These are phyloP conservation scores for Diplodia sapinea DNA, from an alignment of 2,329 filamentous ascomycete species.

Conservation along the genomic window DNA sequence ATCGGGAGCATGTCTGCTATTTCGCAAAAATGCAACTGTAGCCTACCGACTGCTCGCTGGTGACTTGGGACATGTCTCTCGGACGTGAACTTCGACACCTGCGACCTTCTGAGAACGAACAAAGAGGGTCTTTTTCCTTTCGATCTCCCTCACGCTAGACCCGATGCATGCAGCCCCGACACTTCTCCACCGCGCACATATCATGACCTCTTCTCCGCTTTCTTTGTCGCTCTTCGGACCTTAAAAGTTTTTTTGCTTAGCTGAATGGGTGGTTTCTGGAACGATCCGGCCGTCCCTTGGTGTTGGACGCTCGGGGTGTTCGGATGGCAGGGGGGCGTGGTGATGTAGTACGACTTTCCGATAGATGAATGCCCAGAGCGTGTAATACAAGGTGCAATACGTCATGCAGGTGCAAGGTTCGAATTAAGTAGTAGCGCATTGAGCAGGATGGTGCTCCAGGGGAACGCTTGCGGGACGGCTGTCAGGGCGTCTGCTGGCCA, in stretches of 20 bases:
- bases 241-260: slow-evolving; percentile 27
- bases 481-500: slow-evolving; percentile 23
- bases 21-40: slow-evolving; percentile 31
- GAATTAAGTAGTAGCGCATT: slow-evolving; percentile 22
- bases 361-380: slow-evolving; percentile 28
- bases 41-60: slow-evolving; percentile 21
- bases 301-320: slow-evolving; percentile 16
- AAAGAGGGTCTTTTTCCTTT: slow-evolving; percentile 22
- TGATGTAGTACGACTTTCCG: slow-evolving; percentile 10
- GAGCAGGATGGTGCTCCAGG: slow-evolving; percentile 20
- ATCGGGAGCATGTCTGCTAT: slow-evolving; percentile 28
- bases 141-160: slow-evolving; percentile 18
- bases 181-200: slow-evolving; percentile 23
- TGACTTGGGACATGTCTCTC: slow-evolving; percentile 19
- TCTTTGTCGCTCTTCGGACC: slow-evolving; percentile 18
- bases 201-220: slow-evolving; percentile 15
- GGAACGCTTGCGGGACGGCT: slow-evolving; percentile 6
- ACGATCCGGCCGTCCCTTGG: slow-evolving; percentile 5
- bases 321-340: slow-evolving; percentile 20
- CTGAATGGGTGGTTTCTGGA: slow-evolving; percentile 28
- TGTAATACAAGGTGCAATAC: slow-evolving; percentile 8
- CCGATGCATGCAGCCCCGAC: slow-evolving; percentile 16
- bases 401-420: slow-evolving; percentile 14
- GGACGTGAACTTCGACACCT: slow-evolving; percentile 14
- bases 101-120: not conserved